These are phyloP conservation scores for Echria macrotheca DNA, from an alignment of 495 filamentous ascomycete genomes.

Conservation along the genomic window DNA sequence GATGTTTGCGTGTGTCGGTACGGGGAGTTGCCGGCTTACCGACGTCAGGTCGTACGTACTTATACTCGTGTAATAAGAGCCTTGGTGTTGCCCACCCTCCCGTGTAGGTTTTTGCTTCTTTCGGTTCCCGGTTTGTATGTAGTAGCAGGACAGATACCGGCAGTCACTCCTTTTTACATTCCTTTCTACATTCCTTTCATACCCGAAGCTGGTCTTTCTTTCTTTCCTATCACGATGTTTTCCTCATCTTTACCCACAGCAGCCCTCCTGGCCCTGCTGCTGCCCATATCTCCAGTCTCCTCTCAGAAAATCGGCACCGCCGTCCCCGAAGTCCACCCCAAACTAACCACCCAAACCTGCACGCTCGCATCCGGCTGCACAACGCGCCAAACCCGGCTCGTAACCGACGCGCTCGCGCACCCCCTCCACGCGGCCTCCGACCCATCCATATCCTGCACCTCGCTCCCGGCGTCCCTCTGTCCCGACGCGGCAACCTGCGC, in stretches of 20 bases:
- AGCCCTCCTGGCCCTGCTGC: conserved; percentile 14
- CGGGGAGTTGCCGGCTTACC: no score
- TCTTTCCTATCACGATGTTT: background rate
- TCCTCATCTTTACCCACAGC: background rate
- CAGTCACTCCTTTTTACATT: background rate
- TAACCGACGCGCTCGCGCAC: conserved; percentile 46
- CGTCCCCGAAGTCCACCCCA: conserved; percentile 47
- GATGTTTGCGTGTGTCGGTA: no score
- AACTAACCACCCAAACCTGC: conserved; percentile 45
- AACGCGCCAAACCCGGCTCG: conserved; percentile 39
- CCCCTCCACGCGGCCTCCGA: conserved; percentile 39
- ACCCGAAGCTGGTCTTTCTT: no score
- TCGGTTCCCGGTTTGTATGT: no score
- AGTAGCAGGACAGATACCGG: no score
- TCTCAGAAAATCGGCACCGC: conserved; percentile 24
- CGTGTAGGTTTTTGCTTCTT: no score
- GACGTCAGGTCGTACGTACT: no score
- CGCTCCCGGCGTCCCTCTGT: conserved; percentile 39
- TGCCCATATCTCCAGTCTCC: background rate
- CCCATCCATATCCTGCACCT: conserved; percentile 32
- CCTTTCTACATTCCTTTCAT: background rate
- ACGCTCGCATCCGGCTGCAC: conserved; percentile 42
- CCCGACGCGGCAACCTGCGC: conserved; percentile 46
- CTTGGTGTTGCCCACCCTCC: no score
- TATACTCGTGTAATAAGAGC: no score